A percentile compares a stretch with the other conserved stretches of the same genome.
Evolutionary conservation across 2,329 filamentous ascomycete genomes (phyloP).

Genomic region (Hypoxylon sp.): DNA sequence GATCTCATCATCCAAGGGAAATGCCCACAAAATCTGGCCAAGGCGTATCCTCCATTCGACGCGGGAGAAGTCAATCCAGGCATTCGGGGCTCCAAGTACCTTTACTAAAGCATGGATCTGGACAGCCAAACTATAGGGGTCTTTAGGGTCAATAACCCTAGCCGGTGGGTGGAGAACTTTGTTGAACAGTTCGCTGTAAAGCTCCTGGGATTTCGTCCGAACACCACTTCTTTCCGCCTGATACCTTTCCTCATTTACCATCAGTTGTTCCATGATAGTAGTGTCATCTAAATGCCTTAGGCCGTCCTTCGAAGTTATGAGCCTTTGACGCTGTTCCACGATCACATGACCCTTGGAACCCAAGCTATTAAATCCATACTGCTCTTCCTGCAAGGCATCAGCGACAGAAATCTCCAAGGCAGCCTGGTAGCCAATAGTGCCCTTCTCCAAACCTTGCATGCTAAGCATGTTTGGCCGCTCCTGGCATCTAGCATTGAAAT

Average conservation of each 20-base stretch:
- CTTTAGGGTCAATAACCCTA: slow-evolving; percentile 68
- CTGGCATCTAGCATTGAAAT: slow-evolving; percentile 71
- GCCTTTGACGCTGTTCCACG: slow-evolving; percentile 70
- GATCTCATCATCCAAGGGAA: slow-evolving; percentile 65
- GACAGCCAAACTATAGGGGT: slow-evolving; percentile 75
- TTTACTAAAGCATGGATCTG: slow-evolving; percentile 79
- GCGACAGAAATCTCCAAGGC: slow-evolving; percentile 76
- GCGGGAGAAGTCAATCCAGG: slow-evolving; percentile 82
- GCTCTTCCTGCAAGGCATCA: slow-evolving; percentile 74
- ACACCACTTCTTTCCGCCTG: slow-evolving; percentile 66
- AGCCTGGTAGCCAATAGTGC: slow-evolving; percentile 77
- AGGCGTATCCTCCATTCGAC: slow-evolving; percentile 82
- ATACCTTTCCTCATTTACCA: slow-evolving; percentile 70
- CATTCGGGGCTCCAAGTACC: slow-evolving; percentile 73
- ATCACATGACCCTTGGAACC: slow-evolving; percentile 69
- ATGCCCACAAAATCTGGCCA: slow-evolving; percentile 79
- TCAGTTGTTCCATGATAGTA: slow-evolving; percentile 71
- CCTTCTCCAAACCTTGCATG: slow-evolving; percentile 79
- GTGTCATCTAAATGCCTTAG: slow-evolving; percentile 71
- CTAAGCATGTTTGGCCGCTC: slow-evolving; percentile 80
- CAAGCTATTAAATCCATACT: slow-evolving; percentile 71
- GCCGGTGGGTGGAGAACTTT: slow-evolving; percentile 71
- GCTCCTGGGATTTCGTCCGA: slow-evolving; percentile 66
- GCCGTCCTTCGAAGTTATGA: slow-evolving; percentile 67
- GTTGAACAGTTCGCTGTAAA: slow-evolving; percentile 74